Evolutionary conservation across 2,329 filamentous ascomycete genomes (phyloP), one percentile per base, ranked within the genome.

Genomic region (Monilinia aucupariae): DNA sequence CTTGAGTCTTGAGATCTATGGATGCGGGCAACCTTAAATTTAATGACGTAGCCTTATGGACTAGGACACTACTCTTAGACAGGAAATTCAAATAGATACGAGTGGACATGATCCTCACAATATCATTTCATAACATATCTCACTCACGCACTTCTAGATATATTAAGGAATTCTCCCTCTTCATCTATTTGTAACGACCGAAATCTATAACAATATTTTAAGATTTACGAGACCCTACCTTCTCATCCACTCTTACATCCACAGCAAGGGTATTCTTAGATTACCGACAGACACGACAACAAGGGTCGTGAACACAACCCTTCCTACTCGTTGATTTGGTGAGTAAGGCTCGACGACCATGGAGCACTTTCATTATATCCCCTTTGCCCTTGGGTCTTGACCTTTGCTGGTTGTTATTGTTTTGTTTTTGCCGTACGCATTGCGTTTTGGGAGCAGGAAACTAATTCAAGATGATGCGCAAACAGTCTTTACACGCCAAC

Each of bases 401-500:
- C 20, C 8, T 58, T 20, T 17, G 27, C 34, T 34, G 7, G 27
- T 47, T 34, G 7, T 56, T 25, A 25, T 37, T 37, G 43, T 30
- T 30, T 30, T 6, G 27, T 30, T 30, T 6, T 30, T 30, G 3
- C 27, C 27, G 27, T 30, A 34, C 25, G 32, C 12, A 22, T 32
- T 20, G 30, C 17, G 30, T 47, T 58, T 20, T n/a, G 20, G 53
- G 13, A 34, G 15, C 49, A 52, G 27, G 13, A 58, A 20, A 59
- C 53, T 68, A 66, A 66, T 55, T 48, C 52, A 62, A 62, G 50
- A 67, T 64, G 54, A 69, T 69, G 68, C 67, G 62, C 61, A 71
- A 64, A 66, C 64, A 68, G 52, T 62, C 60, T 32, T 55, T 62
- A 64, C 48, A 58, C 43, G 63, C 66, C 41, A 70, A 53, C 5